A percentile compares a stretch with the other conserved stretches of the same genome.
Conservation (phyloP, 257 asterid genomes). For the Jacaranda mimosifolia region DNA sequence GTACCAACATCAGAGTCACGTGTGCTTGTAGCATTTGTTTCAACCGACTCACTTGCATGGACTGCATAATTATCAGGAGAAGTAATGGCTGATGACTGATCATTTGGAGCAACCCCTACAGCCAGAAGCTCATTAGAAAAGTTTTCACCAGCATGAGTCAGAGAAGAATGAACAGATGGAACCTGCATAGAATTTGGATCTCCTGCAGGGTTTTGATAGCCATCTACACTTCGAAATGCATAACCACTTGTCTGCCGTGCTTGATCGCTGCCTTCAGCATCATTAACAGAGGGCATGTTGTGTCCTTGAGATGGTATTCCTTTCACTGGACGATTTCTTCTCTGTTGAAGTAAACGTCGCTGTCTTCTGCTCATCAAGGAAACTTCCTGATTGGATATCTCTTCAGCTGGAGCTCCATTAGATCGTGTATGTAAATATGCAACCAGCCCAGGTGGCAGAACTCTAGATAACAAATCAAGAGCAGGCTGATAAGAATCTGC, state of each 20-base stretch:
- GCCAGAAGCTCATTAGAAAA: constrained; percentile 48
- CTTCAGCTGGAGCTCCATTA: constrained; percentile 69
- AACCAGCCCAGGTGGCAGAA: constrained; percentile 98
- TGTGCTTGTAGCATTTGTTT: constrained; percentile 54
- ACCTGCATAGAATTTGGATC: constrained; percentile 56
- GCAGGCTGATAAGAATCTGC: constrained; percentile 99
- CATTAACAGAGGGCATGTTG: constrained; percentile 53
- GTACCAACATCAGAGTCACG: constrained; percentile 57
- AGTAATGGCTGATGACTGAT: constrained; percentile 51
- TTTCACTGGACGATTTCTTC: constrained; percentile 79
- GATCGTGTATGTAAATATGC: constrained; percentile 91
- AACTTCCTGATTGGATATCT: constrained; percentile 67
- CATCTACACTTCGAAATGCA: constrained; percentile 56
- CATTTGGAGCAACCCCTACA: constrained; percentile 53
- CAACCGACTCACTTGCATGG: constrained; percentile 50
- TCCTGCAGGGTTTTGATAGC: constrained; percentile 52
- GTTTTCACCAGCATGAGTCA: constrained; percentile 54
- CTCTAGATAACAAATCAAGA: constrained; percentile 91
- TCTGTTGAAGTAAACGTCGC: constrained; percentile 85
- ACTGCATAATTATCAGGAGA: constrained; percentile 53
- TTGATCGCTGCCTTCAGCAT: constrained; percentile 63
- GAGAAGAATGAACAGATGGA: constrained; percentile 50
- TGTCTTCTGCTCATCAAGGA: constrained; percentile 91
- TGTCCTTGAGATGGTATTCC: constrained; percentile 68
- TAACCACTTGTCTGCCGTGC: constrained; percentile 50